phyloP scores from a whole-genome alignment of 2,329 filamentous ascomycete species.

The Colletotrichum tropicale region DNA sequence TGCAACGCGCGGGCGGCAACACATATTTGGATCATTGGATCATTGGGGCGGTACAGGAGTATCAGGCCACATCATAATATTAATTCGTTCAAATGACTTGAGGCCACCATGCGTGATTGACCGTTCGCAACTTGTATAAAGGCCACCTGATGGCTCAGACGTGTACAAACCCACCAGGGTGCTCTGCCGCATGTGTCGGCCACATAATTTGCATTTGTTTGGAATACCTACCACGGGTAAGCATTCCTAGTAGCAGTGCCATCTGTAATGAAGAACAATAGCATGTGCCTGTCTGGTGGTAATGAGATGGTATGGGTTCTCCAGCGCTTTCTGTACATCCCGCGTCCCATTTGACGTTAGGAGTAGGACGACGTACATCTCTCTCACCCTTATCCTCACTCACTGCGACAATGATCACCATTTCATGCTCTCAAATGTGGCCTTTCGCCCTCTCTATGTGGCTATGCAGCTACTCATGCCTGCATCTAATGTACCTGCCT shows the following conservation, averaged over 20 bases:
- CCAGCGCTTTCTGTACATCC: not conserved
- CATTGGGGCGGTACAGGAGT: not conserved
- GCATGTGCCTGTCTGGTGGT: not conserved
- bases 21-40: slow-evolving; percentile 15
- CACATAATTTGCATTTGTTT: not conserved
- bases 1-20: not conserved
- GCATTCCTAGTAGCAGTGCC: not conserved
- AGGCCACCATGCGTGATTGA: not conserved
- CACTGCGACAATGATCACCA: not conserved
- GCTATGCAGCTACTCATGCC: not conserved
- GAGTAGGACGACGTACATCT: not conserved
- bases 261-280: not conserved
- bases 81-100: not conserved
- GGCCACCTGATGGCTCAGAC: not conserved
- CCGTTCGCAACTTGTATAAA: not conserved
- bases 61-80: slow-evolving; percentile 2
- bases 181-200: not conserved
- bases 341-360: not conserved
- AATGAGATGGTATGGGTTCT: not conserved
- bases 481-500: not conserved
- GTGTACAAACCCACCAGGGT: not conserved
- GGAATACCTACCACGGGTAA: not conserved
- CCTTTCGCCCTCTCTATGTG: not conserved
- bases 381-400: not conserved
- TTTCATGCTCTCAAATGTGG: not conserved